A percentile compares a stretch with the other conserved stretches of the same genome.
Conservation (phyloP, 352 stramenopile species). For the Globisporangium abappressorium region DNA sequence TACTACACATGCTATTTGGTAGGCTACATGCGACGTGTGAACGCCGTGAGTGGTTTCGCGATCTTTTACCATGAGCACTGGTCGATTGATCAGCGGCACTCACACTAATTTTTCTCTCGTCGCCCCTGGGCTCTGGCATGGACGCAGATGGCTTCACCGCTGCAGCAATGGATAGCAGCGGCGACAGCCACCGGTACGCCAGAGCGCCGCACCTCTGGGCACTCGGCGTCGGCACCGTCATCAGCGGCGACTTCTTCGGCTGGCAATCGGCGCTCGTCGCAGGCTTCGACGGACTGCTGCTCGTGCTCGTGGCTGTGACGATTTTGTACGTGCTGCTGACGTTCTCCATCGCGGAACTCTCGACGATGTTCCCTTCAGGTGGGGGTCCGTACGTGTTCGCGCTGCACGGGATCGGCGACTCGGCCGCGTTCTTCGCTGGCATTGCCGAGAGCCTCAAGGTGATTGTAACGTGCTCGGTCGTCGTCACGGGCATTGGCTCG, state of each 20-base stretch:
- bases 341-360: slow-evolving; percentile 74
- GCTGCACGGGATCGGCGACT: slow-evolving; percentile 50
- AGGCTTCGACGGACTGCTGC: slow-evolving; percentile 55
- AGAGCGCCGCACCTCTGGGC: slow-evolving; percentile 56
- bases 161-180: neutral
- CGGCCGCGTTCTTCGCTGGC: slow-evolving; percentile 58
- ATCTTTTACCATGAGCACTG: neutral
- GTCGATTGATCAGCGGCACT: no score
- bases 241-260: slow-evolving; percentile 64
- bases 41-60: neutral
- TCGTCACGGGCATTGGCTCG: slow-evolving; percentile 62
- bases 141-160: neutral
- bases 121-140: neutral
- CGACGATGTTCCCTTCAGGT: slow-evolving; percentile 45
- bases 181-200: slow-evolving; percentile 31
- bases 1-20: no score
- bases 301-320: slow-evolving; percentile 52
- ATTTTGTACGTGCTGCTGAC: slow-evolving; percentile 60
- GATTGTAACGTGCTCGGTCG: slow-evolving; percentile 53
- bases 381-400: slow-evolving; percentile 66
- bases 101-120: no score
- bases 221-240: slow-evolving; percentile 50
- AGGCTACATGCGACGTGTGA: no score
- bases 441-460: slow-evolving; percentile 69
- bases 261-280: slow-evolving; percentile 55